A percentile compares a stretch with the other conserved stretches of the same genome.
Evolutionary conservation across 176 grass and related monocot species (phyloP).

Genomic region (Rhynchospora pubera): DNA sequence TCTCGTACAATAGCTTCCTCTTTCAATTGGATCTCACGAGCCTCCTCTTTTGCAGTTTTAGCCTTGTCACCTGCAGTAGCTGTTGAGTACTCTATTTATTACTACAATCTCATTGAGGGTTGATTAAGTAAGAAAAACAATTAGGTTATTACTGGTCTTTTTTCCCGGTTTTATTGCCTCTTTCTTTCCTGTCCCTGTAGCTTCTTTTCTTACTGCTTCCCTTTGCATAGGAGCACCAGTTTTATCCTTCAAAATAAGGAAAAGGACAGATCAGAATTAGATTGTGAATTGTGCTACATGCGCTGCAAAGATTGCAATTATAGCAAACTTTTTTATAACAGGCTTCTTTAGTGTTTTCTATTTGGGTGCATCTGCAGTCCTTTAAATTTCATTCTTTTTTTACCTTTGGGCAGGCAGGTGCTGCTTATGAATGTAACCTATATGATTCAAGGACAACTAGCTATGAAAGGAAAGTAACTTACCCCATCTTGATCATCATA

Average conservation of each 20-base stretch:
- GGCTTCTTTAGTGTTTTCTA: neutral
- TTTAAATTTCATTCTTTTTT: neutral
- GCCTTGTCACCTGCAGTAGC: constrained; percentile 60
- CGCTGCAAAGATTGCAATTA: neutral
- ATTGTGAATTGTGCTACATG: neutral
- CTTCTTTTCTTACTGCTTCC: constrained; percentile 49
- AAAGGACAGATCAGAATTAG: constrained; percentile 20
- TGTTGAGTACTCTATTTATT: constrained; percentile 2
- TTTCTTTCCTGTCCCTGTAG: constrained; percentile 41
- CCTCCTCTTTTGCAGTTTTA: constrained; percentile 96
- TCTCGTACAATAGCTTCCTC: constrained; percentile 74
- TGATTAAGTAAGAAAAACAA: neutral
- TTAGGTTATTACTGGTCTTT: constrained; percentile 48
- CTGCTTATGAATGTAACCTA: neutral
- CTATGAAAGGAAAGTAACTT: constrained; percentile 20
- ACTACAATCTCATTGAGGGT: neutral
- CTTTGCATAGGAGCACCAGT: constrained; percentile 32
- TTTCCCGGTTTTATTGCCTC: constrained; percentile 63
- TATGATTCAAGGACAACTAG: neutral
- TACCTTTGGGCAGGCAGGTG: neutral
- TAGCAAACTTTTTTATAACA: neutral
- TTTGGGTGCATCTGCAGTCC: neutral
- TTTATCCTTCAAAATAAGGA: constrained; percentile 41
- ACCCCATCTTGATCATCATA: constrained; percentile 74
- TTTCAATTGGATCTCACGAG: constrained; percentile 67